phyloP scores from a whole-genome alignment of 768 basidiomycete species.

The Cantharellus cinnabarinus region DNA sequence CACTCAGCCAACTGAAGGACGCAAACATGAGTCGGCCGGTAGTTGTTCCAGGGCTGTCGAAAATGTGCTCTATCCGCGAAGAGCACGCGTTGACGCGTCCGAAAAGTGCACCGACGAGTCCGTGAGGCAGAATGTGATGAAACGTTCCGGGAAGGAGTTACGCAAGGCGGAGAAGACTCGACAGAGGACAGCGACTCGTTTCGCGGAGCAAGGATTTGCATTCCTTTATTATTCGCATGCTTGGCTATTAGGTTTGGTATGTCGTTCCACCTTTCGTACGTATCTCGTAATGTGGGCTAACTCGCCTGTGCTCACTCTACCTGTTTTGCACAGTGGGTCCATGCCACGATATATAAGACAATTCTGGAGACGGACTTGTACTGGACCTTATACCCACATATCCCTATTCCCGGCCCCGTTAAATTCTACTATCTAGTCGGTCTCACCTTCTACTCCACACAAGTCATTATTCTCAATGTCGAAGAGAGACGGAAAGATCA shows the following conservation, averaged over 20 bases:
- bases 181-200: conserved; percentile 57
- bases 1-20: not conserved
- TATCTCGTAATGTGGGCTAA: not conserved
- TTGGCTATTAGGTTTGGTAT: conserved; percentile 63
- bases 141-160: not conserved
- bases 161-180: conserved; percentile 34
- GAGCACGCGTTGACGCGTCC: conserved; percentile 10
- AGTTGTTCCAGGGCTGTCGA: conserved; percentile 14
- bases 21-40: conserved; percentile 10
- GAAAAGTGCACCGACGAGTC: not conserved
- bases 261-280: conserved; percentile 19
- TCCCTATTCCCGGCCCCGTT: conserved; percentile 52
- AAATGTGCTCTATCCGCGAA: conserved; percentile 20
- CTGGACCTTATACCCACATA: conserved; percentile 72
- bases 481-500: conserved; percentile 88
- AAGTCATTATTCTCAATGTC: conserved; percentile 77
- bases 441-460: conserved; percentile 78
- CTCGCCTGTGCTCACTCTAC: not conserved
- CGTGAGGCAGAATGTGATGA: not conserved
- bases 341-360: conserved; percentile 45
- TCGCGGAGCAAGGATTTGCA: conserved; percentile 92
- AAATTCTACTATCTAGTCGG: conserved; percentile 83
- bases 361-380: conserved; percentile 41
- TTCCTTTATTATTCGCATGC: conserved; percentile 58
- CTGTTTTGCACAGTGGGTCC: conserved; percentile 43